These are phyloP conservation scores for Rhynchospora tenuis DNA, from an alignment of 176 grass and related monocot genomes.

Conservation along the genomic window DNA sequence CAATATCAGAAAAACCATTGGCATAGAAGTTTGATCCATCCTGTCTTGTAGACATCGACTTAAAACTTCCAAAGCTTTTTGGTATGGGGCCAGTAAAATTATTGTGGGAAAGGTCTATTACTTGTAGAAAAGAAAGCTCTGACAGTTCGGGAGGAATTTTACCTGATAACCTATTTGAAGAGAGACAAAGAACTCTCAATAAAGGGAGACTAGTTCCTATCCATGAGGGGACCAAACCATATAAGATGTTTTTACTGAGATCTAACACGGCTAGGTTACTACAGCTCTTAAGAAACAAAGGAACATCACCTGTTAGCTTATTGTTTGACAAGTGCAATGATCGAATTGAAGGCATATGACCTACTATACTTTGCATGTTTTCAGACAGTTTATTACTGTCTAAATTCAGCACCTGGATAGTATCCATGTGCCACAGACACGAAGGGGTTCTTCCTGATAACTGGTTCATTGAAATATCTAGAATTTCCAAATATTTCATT, in stretches of 20 bases:
- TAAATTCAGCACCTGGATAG: neutral
- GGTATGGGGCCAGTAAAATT: neutral
- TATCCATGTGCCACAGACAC: neutral
- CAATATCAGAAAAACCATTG: too few species aligned
- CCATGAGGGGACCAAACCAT: neutral
- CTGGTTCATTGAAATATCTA: neutral
- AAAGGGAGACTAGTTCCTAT: neutral
- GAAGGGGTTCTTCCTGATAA: neutral
- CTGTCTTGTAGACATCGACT: neutral
- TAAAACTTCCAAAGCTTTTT: neutral
- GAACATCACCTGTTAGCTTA: neutral
- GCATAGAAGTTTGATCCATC: neutral
- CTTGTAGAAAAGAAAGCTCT: neutral
- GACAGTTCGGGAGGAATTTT: neutral
- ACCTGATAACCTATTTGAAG: neutral
- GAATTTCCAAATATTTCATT: neutral
- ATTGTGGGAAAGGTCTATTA: neutral
- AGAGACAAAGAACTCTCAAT: neutral
- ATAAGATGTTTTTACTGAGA: neutral
- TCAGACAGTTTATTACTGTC: neutral
- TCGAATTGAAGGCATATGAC: neutral
- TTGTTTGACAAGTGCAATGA: neutral
- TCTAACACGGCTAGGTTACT: neutral
- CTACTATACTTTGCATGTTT: neutral
- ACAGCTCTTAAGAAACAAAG: neutral